Base-by-base conservation (phyloP, 345 rosid genomes). In the Brassica incana region DNA sequence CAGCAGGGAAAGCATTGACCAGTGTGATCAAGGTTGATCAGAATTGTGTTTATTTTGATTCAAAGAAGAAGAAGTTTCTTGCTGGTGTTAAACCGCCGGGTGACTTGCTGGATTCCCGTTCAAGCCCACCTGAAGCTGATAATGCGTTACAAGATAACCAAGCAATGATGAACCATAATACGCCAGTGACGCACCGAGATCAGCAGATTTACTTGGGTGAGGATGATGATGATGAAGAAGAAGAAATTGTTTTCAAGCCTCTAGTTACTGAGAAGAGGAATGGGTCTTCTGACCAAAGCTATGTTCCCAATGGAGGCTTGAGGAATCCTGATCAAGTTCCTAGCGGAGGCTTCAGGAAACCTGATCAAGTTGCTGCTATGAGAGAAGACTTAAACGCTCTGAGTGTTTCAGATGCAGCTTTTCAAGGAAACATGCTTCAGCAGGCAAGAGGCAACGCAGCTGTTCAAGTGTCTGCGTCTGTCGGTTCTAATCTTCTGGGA, bases 181-280 rank as follows among this genome's bases (percentile, higher is more conserved):
- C 81, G 65, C 84, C 78, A 62, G 66, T 73, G 38, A 63, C 64
- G 54, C 86, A 67, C 75, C 78, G 81, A 60, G 89, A 75, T 61
- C 78, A 82, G 72, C 87, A 80, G 63, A 66, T 76, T 61, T 82
- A 77, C 35, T 15, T 83, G 75, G 94, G 85, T 65, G 94, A 83
- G 78, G 98, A 91, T 7, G 99, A 83, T 11, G 99, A 83, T 11
- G 85, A 85, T 32, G 99, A 91, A 65, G 99, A 95, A 85, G 97
- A 50, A 50, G 58, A 50, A 50, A 50, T 50, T 50, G 58, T 50
- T 50, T 50, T 50, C 58, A 50, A 50, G 5, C 58, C 58, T 14
- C 58, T n/a, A 50, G 58, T 50, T 50, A 50, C 58, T 50, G 58
- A 88, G 83, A 95, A 89, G 85, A 86, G 76, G 83, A 77, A 76